Base-by-base conservation (phyloP, 1,139 yeast genomes). In the Yamadazyma triangularis region DNA sequence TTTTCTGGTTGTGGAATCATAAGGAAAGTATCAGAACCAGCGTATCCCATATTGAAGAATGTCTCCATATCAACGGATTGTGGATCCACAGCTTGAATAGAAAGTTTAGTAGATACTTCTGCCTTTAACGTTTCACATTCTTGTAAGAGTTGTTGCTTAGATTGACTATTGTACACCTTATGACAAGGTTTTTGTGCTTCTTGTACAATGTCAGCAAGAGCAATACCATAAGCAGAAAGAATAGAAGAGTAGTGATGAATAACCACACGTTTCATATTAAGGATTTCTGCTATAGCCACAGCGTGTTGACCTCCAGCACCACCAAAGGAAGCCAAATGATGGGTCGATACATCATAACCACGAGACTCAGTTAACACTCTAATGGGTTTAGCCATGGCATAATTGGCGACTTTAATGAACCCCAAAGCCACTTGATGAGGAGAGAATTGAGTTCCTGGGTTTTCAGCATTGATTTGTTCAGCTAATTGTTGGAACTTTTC, bases 401-500 rank as follows among this genome's bases (percentile, higher is more conserved):
- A 38, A 23, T 47, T 42, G 3, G 52, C 51, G 19, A 47, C 52
- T 24, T 44, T 33, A 22, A 47, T 33, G 27, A 47, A 47, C 13
- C 52, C 52, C 13, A 41, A 26, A 4, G 51, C 51, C 4, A 47
- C 46, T 26, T 47, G 49, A 16, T 38, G 27, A 7, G 50, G 40
- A 10, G 45, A 47, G 36, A 61, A 51, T 2, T 46, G 45, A 11
- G 27, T 25, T 8, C 35, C 42, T 4, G 56, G 54, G 10, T 43
- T 46, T 23, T 70, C 77, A 12, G 32, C 26, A 36, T 72, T 70
- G 38, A 73, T 70, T n/a, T 38, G 31, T n/a, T 47, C 44, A 0
- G 77, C 57, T 20, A 73, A 52, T 24, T 51, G 60, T 22, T 42
- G 46, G 39, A 73, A 73, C 38, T 66, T 65, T 8, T 27, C 15